Percentiles rank a stretch among this genome's conserved stretches.
Conservation (phyloP, 2,329 filamentous ascomycete species). For the Bipolaris bicolor region DNA sequence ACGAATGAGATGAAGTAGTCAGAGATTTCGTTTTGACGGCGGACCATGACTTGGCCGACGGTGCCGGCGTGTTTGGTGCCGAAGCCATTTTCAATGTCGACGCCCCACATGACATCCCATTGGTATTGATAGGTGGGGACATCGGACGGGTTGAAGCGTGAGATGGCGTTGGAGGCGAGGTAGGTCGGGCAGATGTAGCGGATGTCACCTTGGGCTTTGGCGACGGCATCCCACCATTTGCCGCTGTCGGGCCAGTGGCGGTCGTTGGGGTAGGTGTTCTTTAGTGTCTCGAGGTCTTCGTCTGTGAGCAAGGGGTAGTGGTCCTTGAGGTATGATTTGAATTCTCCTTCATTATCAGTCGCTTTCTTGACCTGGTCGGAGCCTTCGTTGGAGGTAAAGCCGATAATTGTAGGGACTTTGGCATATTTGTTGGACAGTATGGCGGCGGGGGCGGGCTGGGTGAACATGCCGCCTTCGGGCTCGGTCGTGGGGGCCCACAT, state of each 20-base stretch:
- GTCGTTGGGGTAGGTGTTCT: slow-evolving; percentile 41
- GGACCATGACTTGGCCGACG: slow-evolving; percentile 43
- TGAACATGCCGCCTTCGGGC: slow-evolving; percentile 38
- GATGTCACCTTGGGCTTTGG: slow-evolving; percentile 44
- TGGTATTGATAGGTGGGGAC: slow-evolving; percentile 43
- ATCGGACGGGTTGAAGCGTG: slow-evolving; percentile 31
- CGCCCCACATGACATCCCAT: slow-evolving; percentile 44
- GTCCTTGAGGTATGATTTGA: slow-evolving; percentile 42
- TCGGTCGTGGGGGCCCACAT: slow-evolving; percentile 46
- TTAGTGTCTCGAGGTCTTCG: slow-evolving; percentile 52
- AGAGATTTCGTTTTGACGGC: slow-evolving; percentile 35
- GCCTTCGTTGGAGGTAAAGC: slow-evolving; percentile 48
- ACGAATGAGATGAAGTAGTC: slow-evolving; percentile 44
- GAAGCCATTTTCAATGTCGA: slow-evolving; percentile 39
- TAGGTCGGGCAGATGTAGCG: slow-evolving; percentile 46
- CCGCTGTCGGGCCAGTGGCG: slow-evolving; percentile 44
- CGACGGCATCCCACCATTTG: slow-evolving; percentile 40
- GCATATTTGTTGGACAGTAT: slow-evolving; percentile 37
- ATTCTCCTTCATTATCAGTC: slow-evolving; percentile 48
- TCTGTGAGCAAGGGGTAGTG: slow-evolving; percentile 59
- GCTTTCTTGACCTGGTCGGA: slow-evolving; percentile 49
- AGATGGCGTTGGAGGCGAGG: slow-evolving; percentile 41
- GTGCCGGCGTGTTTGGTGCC: slow-evolving; percentile 44
- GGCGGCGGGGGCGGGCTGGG: slow-evolving; percentile 34
- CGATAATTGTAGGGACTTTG: slow-evolving; percentile 41